Percentiles rank a stretch among this genome's conserved stretches.
Conservation (phyloP, 2,329 filamentous ascomycete species). For the Aspergillus luchuensis region DNA sequence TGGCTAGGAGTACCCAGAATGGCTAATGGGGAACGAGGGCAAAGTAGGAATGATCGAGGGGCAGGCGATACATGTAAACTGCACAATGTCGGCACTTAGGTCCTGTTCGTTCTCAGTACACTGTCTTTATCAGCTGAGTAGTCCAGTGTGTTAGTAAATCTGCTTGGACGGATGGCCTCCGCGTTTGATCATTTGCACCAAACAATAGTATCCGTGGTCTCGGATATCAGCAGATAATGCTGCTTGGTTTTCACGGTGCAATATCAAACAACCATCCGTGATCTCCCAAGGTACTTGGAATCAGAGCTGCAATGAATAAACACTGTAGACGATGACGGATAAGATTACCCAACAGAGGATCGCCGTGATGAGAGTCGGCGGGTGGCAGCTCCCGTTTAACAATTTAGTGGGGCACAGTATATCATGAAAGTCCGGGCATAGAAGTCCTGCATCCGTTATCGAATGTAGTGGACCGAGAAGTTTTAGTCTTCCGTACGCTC, state of each 20-base stretch:
- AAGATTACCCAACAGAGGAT: background rate
- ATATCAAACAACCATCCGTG: background rate
- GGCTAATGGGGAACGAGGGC: background rate
- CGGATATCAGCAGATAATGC: background rate
- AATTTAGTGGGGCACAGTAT: background rate
- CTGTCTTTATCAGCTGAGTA: no score
- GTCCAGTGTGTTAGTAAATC: no score
- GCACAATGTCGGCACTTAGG: no score
- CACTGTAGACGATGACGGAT: background rate
- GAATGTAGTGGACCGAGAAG: background rate
- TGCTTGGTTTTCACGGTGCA: background rate
- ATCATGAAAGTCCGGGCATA: background rate
- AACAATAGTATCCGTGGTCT: background rate
- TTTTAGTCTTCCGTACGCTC: background rate
- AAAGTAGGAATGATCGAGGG: background rate
- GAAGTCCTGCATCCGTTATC: background rate
- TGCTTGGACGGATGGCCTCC: background rate
- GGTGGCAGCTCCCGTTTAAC: background rate
- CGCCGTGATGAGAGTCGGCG: background rate
- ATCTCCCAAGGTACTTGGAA: background rate
- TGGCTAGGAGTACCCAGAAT: background rate
- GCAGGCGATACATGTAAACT: background rate
- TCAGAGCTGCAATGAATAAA: background rate
- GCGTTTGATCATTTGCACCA: background rate
- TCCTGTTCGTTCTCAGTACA: no score